Evolutionary conservation across 176 grass and related monocot genomes (phyloP), one percentile per base, ranked within the genome.

Genomic region (Otatea glauca): DNA sequence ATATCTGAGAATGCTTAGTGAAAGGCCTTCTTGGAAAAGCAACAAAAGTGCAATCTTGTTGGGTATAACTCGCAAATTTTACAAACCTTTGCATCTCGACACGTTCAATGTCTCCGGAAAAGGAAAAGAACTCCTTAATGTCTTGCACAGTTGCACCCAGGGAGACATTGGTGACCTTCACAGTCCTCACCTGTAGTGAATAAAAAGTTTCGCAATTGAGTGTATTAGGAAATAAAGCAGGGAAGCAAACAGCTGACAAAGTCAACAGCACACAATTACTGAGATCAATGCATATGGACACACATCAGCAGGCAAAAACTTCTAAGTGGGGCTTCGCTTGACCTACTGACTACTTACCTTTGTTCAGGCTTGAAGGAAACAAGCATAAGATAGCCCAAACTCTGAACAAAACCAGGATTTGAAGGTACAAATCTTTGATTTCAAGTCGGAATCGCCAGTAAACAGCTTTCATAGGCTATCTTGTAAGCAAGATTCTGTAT

Each of bases 21-120:
- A 78, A 82, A 65, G 35, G 16, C 27, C 23, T 50, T 60, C 48
- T 41, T 47, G 4, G 38, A 42, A 18, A 60, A 38, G 66, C 54
- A 77, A 59, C n/a, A 61, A 23, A 65, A 53, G n/a, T 11, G 38
- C 9, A 0, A 10, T 74, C 7, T 67, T 35, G 16, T 12, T 39
- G 29, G 39, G 25, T 38, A 23, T 2, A 53, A 4, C 8, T 48
- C 39, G 15, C 10, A 72, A 41, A 50, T 58, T 88, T 56, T 72
- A 81, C 47, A 3, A 86, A 97, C 94, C 94, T 90, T 82, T 91
- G 86, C 92, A 94, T 91, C 74, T 94, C 92, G 9, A 97, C 88
- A 80, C 94, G 90, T 85, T 97, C 94, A 29, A 97, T 94, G 7
- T 97, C 94, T 68, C 94, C 94, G 53, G 94, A 94, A 90, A 97